Base-by-base conservation (phyloP, 1,139 yeast genomes). In the Pichia sp. region DNA sequence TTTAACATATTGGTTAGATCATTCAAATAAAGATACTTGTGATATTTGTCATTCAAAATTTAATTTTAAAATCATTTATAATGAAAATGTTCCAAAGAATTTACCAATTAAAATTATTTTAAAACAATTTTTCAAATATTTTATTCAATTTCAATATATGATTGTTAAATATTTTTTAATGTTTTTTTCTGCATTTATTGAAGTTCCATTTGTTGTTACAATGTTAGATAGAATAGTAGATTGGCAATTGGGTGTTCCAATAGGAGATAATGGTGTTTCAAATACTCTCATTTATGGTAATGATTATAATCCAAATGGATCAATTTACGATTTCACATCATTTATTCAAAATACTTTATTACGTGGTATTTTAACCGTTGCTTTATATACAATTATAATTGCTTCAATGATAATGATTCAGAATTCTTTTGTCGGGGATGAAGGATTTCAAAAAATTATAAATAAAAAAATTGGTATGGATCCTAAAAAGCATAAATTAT, bases 41-140 rank as follows among this genome's bases (percentile, higher is more conserved):
- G 98, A 92, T 61, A 86, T 92, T 31, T 92, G 99, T 61, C 83
- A 87, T 57, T 72, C 86, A 27, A 78, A 81, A 16, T 90, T 85
- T 63, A 73, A 70, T 48, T 86, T 92, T 63, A 73, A 74, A 37
- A 84, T 90, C 26, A 74, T 84, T 3, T 87, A 82, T 60, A 80
- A 78, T 45, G 81, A 79, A 4, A 67, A 77, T 42, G 82, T 86
- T 75, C 96, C 96, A 1, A 69, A 67, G 4, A 64, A 65, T 29
- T 73, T 85, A 20, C 96, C 96, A 0, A 16, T 77, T 4, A 51
- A 55, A 1, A 59, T 79, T 35, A 59, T 82, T 4, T 45, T 75
- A 51, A 57, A 56, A 27, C 74, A 74, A 40, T 56, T 78, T 23
- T 62, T 24, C 27, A 55, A 5, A 49, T 56, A 20, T 25, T 55